Percentiles rank a stretch among this genome's conserved stretches.
Conservation (phyloP, 176 grass and related monocot species). For the Raddia guianensis region DNA sequence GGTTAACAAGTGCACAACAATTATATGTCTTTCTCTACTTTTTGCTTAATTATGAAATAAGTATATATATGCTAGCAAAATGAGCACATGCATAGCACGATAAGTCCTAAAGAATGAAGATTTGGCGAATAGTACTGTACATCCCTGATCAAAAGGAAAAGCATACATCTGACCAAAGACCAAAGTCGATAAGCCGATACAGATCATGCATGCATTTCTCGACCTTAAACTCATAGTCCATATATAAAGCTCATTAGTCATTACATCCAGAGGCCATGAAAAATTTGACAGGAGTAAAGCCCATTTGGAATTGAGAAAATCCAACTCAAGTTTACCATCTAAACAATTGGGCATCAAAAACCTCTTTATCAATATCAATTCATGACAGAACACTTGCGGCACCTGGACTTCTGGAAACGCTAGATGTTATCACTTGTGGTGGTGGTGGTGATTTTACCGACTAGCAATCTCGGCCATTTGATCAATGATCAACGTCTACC, state of each 20-base stretch:
- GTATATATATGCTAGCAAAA: no score
- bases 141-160: background rate
- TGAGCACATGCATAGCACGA: background rate
- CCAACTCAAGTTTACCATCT: background rate
- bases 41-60: background rate
- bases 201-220: background rate
- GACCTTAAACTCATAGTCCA: background rate
- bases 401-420: background rate
- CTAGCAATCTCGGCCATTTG: no score
- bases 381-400: background rate
- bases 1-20: no score
- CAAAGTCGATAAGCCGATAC: background rate
- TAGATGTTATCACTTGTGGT: no score
- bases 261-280: background rate
- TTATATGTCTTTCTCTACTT: background rate
- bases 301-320: background rate
- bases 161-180: background rate
- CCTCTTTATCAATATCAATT: background rate
- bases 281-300: background rate
- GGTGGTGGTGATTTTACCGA: no score
- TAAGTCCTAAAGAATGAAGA: background rate
- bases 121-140: background rate
- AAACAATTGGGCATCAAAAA: background rate
- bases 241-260: background rate
- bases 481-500: no score